These are phyloP conservation scores for Fraxinus cuspidata DNA, from an alignment of 257 asterid genomes.

Conservation along the genomic window DNA sequence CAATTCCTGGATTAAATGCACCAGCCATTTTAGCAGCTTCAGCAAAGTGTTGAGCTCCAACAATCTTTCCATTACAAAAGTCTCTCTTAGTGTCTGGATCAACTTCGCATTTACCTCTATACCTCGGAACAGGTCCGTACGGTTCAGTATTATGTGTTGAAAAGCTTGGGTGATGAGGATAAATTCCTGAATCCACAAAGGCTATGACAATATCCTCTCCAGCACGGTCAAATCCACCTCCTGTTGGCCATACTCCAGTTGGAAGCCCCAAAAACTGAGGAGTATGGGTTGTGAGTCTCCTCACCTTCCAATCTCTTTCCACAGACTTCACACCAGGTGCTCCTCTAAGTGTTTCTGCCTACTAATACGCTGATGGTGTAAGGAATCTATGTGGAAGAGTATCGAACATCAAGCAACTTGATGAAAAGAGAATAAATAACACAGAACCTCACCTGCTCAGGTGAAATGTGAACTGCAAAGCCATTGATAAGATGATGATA, in stretches of 20 bases:
- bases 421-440: conserved; percentile 18
- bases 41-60: conserved; percentile 98
- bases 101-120: conserved; percentile 87
- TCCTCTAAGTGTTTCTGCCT: conserved; percentile 84
- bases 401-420: conserved; percentile 16
- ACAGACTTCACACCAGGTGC: conserved; percentile 91
- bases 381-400: conserved; percentile 36
- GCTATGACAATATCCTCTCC: conserved; percentile 96
- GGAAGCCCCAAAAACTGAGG: conserved; percentile 98
- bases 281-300: conserved; percentile 92
- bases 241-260: conserved; percentile 97
- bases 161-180: conserved; percentile 92
- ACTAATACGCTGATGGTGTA: conserved; percentile 46
- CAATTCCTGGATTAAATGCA: conserved; percentile 73
- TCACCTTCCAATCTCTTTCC: conserved; percentile 96
- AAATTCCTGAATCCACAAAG: conserved; percentile 94
- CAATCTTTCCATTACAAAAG: conserved; percentile 91
- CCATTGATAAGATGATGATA: conserved; percentile 93
- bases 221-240: conserved; percentile 93
- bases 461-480: conserved; percentile 79
- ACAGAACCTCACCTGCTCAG: conserved; percentile 79
- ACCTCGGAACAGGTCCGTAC: conserved; percentile 81
- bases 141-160: conserved; percentile 70
- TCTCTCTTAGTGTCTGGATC: conserved; percentile 70
- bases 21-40: conserved; percentile 96